Conservation (phyloP, 371 early-diverging fungal genomes). For the Catenaria anguillulae region DNA sequence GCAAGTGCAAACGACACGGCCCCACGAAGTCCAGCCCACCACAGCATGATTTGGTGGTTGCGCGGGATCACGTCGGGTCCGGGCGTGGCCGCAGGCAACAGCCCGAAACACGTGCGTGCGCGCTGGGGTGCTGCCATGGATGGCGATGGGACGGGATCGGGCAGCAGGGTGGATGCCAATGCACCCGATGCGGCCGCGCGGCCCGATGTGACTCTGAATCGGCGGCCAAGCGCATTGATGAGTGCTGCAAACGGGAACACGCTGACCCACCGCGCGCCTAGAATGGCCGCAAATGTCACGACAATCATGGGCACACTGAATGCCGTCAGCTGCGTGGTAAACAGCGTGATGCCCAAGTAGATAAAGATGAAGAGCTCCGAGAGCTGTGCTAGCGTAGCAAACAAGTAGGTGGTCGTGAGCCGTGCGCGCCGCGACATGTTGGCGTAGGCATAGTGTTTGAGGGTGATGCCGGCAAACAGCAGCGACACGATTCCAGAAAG, state of each 20-base stretch:
- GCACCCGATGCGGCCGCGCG: too few species aligned
- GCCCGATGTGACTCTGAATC: conserved; percentile 20
- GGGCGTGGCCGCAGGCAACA: neutral
- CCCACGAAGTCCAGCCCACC: conserved; percentile 90
- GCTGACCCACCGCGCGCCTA: neutral
- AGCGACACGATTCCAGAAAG: neutral
- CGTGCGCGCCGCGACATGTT: conserved; percentile 54
- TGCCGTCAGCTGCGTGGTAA: conserved; percentile 22
- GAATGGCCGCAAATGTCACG: conserved; percentile 1
- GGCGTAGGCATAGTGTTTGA: conserved; percentile 83
- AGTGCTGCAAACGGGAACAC: conserved; percentile 36
- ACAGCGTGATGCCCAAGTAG: conserved; percentile 81
- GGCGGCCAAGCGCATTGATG: conserved; percentile 51
- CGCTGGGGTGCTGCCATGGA: too few species aligned
- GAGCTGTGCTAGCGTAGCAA: neutral
- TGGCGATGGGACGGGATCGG: too few species aligned
- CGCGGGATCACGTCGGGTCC: conserved; percentile 38
- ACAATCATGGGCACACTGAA: neutral
- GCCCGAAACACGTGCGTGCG: neutral
- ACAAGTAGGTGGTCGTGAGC: neutral
- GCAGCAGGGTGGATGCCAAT: neutral
- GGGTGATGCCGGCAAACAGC: conserved; percentile 31
- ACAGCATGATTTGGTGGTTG: conserved; percentile 81
- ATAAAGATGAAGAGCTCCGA: conserved; percentile 69
- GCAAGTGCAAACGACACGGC: conserved; percentile 90